A percentile compares a stretch with the other conserved stretches of the same genome.
Evolutionary conservation across 306 rosid genomes (phyloP).

Genomic region (Vigna angularis): DNA sequence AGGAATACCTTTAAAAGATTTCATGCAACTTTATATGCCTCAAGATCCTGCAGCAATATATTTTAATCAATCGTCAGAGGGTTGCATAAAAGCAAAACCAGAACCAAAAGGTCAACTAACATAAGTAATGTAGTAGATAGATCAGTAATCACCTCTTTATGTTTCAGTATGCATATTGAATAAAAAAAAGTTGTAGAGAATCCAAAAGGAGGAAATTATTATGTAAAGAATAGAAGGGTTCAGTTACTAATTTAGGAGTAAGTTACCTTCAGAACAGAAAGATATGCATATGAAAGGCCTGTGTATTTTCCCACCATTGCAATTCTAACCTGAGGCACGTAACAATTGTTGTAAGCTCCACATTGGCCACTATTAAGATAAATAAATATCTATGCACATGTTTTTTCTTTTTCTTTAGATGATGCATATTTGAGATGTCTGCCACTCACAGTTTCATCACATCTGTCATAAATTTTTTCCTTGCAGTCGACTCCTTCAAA

Average conservation of each 20-base stretch:
- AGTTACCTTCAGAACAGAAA: conserved; percentile 85
- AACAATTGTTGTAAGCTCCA: no score
- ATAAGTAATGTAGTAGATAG: conserved; percentile 24
- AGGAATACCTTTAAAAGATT: conserved; percentile 74
- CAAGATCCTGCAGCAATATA: conserved; percentile 65
- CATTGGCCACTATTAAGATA: no score
- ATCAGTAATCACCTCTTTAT: conserved; percentile 55
- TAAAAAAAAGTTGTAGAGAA: conserved; percentile 12
- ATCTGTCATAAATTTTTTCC: no score
- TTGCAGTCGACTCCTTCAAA: no score
- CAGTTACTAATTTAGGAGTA: neutral
- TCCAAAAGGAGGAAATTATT: conserved; percentile 19
- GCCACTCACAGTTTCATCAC: no score
- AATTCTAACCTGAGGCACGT: no score
- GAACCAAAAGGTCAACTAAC: neutral
- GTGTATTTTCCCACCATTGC: conserved; percentile 98
- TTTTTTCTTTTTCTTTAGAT: no score
- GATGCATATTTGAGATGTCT: no score
- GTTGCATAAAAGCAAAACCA: neutral
- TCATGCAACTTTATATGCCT: conserved; percentile 71
- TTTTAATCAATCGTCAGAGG: conserved; percentile 29
- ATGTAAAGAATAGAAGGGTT: neutral
- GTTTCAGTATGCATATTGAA: neutral
- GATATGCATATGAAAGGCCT: conserved; percentile 89
- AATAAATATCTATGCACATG: no score